Percentiles rank a stretch among this genome's conserved stretches.
Evolutionary conservation across 2,329 filamentous ascomycete genomes (phyloP).

Genomic region (Hymenoscyphus fraxineus): DNA sequence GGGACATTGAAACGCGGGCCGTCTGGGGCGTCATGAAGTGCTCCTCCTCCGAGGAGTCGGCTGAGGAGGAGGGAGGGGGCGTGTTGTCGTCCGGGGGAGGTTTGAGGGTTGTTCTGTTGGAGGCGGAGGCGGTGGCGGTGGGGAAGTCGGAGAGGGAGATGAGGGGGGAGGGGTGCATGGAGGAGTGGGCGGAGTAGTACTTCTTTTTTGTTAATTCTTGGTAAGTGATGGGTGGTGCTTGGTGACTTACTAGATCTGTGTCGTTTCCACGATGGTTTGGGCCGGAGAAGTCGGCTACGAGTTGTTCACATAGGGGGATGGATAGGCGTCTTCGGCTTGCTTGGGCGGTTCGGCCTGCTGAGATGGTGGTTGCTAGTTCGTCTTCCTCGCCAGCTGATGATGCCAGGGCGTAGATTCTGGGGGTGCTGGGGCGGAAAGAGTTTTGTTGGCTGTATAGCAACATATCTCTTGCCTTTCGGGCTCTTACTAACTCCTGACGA

Average conservation of each 20-base stretch:
- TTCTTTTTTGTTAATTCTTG: not conserved
- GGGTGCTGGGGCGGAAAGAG: not conserved
- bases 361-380: not conserved
- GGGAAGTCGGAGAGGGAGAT: not conserved
- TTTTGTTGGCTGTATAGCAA: not conserved
- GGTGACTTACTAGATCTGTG: not conserved
- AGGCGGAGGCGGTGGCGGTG: not conserved
- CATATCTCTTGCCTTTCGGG: not conserved
- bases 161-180: not conserved
- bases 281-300: not conserved
- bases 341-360: conserved; percentile 5
- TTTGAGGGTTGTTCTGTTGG: not conserved
- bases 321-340: not conserved
- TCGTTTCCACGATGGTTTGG: not conserved
- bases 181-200: not conserved
- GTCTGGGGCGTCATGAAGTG: not conserved
- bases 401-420: not conserved
- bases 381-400: not conserved
- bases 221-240: not conserved
- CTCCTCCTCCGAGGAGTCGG: not conserved
- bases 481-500: not conserved
- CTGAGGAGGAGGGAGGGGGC: not conserved
- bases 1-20: not conserved
- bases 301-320: not conserved
- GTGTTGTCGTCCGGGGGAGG: not conserved